These are phyloP conservation scores for Halenospora varia DNA, from an alignment of 495 filamentous ascomycete species.

Conservation along the genomic window DNA sequence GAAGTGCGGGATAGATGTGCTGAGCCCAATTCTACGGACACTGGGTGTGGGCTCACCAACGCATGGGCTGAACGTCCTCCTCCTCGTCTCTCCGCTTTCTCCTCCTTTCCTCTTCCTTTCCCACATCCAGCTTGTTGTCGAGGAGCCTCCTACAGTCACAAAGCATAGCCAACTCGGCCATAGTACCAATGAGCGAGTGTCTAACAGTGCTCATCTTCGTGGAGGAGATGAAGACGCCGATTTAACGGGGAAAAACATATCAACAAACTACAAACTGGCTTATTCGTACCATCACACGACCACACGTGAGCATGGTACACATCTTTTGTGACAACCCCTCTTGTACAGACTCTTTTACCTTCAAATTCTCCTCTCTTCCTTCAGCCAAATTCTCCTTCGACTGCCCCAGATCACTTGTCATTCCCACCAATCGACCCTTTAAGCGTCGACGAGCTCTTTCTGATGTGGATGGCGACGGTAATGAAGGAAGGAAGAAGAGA, in stretches of 20 bases:
- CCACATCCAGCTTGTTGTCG: not conserved
- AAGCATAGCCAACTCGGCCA: not conserved
- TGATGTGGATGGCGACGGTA: constrained; percentile 60
- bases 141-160: not conserved
- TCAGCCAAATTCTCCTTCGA: constrained; percentile 23
- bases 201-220: constrained; percentile 23
- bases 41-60: not conserved
- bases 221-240: constrained; percentile 26
- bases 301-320: constrained; percentile 27
- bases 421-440: constrained; percentile 20
- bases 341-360: constrained; percentile 17
- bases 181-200: constrained; percentile 23
- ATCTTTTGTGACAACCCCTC: constrained; percentile 16
- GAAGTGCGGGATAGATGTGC: constrained; percentile 15
- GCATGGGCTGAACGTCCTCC: not conserved
- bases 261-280: not conserved
- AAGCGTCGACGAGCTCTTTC: constrained; percentile 56
- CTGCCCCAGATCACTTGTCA: constrained; percentile 5
- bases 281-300: constrained; percentile 2
- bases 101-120: not conserved
- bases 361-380: constrained; percentile 16
- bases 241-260: constrained; percentile 16
- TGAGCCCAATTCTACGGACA: constrained; percentile 3
- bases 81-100: constrained; percentile 2
- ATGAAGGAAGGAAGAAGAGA: constrained; percentile 52